A percentile compares a stretch with the other conserved stretches of the same genome.
These are phyloP conservation scores for Podila clonocystis DNA, from an alignment of 192 early-diverging fungal genomes.

Conservation along the genomic window DNA sequence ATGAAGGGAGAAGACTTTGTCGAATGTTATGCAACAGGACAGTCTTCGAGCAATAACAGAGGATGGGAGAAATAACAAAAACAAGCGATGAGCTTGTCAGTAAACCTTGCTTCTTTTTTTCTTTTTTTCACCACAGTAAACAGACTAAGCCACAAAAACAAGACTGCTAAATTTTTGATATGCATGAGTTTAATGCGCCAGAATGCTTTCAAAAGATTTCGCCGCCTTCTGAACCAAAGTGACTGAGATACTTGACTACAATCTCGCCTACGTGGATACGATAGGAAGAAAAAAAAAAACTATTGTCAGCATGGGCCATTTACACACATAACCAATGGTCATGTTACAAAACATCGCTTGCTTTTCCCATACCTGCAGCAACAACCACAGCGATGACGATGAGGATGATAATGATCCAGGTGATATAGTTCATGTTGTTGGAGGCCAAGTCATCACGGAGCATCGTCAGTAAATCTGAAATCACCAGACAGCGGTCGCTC, in stretches of 20 bases:
- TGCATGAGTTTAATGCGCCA: neutral
- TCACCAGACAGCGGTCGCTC: constrained; percentile 66
- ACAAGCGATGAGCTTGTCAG: neutral
- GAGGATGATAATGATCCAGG: constrained; percentile 71
- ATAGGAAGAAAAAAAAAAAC: neutral
- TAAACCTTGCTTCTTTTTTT: neutral
- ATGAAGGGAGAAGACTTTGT: no score
- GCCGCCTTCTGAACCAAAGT: constrained; percentile 29
- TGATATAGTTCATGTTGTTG: constrained; percentile 65
- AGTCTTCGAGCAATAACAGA: neutral
- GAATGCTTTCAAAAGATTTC: neutral
- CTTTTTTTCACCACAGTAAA: neutral
- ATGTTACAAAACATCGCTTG: neutral
- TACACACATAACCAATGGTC: neutral
- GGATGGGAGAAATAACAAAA: neutral
- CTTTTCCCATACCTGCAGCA: constrained; percentile 18
- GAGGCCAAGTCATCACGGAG: constrained; percentile 67
- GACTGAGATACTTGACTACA: constrained; percentile 46
- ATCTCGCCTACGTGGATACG: constrained; percentile 36
- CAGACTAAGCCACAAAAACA: neutral
- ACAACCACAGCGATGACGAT: constrained; percentile 62
- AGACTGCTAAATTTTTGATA: neutral
- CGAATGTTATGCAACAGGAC: neutral
- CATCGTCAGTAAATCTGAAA: constrained; percentile 69
- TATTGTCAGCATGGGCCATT: no score